Evolutionary conservation across 2,329 filamentous ascomycete species (phyloP).

Genomic region (Colletotrichum agaves): DNA sequence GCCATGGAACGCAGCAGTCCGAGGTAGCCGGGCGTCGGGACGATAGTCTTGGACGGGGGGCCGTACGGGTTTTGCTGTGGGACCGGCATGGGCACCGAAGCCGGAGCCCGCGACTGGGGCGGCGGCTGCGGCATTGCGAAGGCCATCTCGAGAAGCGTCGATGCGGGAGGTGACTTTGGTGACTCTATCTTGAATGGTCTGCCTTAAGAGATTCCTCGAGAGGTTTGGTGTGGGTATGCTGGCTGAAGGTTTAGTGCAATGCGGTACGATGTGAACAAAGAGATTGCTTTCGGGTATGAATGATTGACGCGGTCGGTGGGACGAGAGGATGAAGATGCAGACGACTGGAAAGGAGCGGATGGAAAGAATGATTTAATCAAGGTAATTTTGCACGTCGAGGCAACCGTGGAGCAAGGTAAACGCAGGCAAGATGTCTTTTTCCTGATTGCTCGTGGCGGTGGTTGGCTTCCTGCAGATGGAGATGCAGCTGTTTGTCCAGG

Average conservation of each 20-base stretch:
- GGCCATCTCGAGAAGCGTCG: conserved; percentile 7
- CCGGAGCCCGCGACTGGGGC: background rate
- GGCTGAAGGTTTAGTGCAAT: too few relatives aligned
- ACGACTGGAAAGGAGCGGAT: too few relatives aligned
- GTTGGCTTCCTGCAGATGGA: background rate
- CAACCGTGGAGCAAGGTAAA: too few relatives aligned
- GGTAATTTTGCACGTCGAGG: too few relatives aligned
- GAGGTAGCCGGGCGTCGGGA: conserved; percentile 39
- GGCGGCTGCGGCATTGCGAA: background rate
- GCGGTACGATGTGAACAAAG: too few relatives aligned
- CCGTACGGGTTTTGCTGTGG: conserved; percentile 21
- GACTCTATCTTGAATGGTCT: too few relatives aligned
- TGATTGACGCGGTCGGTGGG: too few relatives aligned
- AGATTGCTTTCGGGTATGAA: too few relatives aligned
- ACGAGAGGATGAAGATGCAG: too few relatives aligned
- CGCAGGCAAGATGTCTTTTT: background rate
- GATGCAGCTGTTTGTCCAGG: background rate
- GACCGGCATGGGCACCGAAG: background rate
- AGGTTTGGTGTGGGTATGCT: background rate
- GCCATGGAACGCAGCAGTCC: conserved; percentile 38
- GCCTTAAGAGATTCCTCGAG: background rate
- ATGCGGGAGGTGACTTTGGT: background rate
- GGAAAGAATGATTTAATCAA: too few relatives aligned
- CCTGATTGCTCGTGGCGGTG: background rate
- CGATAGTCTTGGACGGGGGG: conserved; percentile 31